Conservation (phyloP, 257 asterid genomes). For the Nicotiana attenuata region DNA sequence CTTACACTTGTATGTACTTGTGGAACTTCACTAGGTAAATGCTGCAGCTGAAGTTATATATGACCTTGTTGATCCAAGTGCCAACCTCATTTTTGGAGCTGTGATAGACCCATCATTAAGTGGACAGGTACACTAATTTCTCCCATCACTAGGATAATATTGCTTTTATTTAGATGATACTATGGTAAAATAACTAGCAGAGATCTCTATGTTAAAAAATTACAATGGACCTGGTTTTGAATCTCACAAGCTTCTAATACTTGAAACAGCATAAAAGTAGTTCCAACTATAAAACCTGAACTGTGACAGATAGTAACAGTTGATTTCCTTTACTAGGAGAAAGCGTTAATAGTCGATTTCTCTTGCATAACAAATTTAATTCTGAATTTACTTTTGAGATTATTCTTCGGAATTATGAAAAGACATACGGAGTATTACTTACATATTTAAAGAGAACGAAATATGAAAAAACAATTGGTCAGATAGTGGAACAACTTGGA, state of each 20-base stretch:
- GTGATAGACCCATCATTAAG: slow-evolving; percentile 84
- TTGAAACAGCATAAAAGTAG: not conserved
- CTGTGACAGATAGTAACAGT: not conserved
- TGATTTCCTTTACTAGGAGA: not conserved
- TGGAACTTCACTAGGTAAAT: slow-evolving; percentile 49
- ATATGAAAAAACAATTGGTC: not conserved
- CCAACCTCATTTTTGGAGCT: slow-evolving; percentile 95
- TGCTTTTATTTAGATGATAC: not conserved
- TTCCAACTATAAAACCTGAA: not conserved
- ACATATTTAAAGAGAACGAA: not conserved
- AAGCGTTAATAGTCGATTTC: not conserved
- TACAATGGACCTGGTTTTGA: not conserved
- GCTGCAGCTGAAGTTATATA: slow-evolving; percentile 96
- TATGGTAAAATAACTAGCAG: not conserved
- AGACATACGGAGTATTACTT: not conserved
- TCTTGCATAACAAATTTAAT: not conserved
- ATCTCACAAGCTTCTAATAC: not conserved
- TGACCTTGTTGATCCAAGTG: slow-evolving; percentile 92
- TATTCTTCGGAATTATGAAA: not conserved
- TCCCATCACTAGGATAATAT: not conserved
- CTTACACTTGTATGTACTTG: not conserved
- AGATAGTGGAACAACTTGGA: not conserved
- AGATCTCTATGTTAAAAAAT: not conserved
- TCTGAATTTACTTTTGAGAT: not conserved
- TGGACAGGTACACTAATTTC: slow-evolving; percentile 56